A percentile compares a stretch with the other conserved stretches of the same genome.
Conservation (phyloP, 2,329 filamentous ascomycete species). For the Penicillium concentricum region DNA sequence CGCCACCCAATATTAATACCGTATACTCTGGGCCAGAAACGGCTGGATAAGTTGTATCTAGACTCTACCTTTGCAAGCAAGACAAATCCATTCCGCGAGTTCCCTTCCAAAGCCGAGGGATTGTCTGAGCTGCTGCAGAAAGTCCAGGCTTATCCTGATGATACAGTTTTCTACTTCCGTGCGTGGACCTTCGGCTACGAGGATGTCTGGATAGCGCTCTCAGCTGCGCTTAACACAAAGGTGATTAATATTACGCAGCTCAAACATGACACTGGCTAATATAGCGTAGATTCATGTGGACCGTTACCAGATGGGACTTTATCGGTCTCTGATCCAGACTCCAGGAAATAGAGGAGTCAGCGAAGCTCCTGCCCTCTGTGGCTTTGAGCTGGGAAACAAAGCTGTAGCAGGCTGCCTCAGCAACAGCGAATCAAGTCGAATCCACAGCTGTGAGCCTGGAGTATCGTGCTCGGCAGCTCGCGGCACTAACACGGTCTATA, state of each 20-base stretch:
- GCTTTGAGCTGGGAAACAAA: constrained; percentile 73
- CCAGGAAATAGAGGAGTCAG: constrained; percentile 45
- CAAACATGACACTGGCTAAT: constrained; percentile 8
- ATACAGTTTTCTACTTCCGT: constrained; percentile 80
- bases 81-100: constrained; percentile 49
- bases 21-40: constrained; percentile 66
- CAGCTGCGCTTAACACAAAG: constrained; percentile 64
- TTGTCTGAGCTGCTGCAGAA: constrained; percentile 70
- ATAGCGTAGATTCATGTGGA: constrained; percentile 72
- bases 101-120: constrained; percentile 70
- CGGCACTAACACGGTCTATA: constrained; percentile 63
- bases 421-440: constrained; percentile 56
- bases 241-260: constrained; percentile 38
- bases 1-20: constrained; percentile 73
- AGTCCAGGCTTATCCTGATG: constrained; percentile 64
- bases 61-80: constrained; percentile 75
- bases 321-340: constrained; percentile 57
- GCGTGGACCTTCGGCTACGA: constrained; percentile 95
- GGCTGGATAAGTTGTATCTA: constrained; percentile 78
- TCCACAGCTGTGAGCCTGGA: constrained; percentile 85
- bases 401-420: constrained; percentile 71
- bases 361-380: constrained; percentile 68
- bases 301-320: constrained; percentile 73
- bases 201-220: constrained; percentile 82
- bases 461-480: constrained; percentile 44